Base-by-base conservation (phyloP, 2,329 filamentous ascomycete species). In the Diaporthe citri region DNA sequence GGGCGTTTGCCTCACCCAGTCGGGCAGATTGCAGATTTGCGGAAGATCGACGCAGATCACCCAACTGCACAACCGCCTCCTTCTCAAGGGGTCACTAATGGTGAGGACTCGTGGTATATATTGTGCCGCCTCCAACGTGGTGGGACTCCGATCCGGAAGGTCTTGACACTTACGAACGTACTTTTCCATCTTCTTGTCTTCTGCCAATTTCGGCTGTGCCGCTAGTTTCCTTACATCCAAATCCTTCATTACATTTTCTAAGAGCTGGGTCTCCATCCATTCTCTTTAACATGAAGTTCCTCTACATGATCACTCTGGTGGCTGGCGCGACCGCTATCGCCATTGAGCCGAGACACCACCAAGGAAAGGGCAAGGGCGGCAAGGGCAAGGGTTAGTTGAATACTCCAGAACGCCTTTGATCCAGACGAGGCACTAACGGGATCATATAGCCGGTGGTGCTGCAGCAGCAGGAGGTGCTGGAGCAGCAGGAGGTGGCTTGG, bases 281-380 rank as follows among this genome's bases (percentile, higher is more conserved):
- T 69, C 64, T 55, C 46, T 69, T 69, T 48, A 69, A 55, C 7
- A 69, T 69, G 64, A 69, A 69, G 64, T 69, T 69, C 48, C 64
- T 69, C 48, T 69, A 69, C 64, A 55, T 69, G 31, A 55, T 69
- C 48, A 69, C 64, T 20, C 34, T 69, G 34, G 64, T 48, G n/a
- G 64, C 43, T 41, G 46, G 46, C 34, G 64, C 34, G 43, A 55
- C 48, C 22, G 64, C 64, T 15, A 39, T 69, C 15, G 64, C 64
- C 17, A 15, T 69, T 69, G 64, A 69, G 64, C 64, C 64, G 10
- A 34, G 64, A 8, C 64, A 69, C 48, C 64, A 69, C 4, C 64
- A 69, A 69, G 64, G 64, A 36, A 69, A 69, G n/a, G 64, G 64
- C 20, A n/a, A n/a, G 22, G 57, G 57, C 41, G 60, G 60, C 48